These are phyloP conservation scores for Sugiyamaella japonica DNA, from an alignment of 1,139 yeast species.

Conservation along the genomic window DNA sequence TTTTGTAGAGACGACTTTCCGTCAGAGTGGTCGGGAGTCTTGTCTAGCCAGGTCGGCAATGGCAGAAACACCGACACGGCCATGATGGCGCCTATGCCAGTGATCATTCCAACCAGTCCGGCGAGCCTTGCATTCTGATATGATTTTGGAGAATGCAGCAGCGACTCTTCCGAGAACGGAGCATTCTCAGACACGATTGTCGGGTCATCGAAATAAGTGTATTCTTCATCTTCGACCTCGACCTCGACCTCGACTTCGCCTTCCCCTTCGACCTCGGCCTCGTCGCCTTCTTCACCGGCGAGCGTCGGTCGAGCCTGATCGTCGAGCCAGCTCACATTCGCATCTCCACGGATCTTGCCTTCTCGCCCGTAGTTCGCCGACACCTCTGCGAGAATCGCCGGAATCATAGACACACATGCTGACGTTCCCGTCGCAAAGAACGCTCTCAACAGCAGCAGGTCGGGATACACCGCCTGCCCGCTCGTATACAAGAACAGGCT, in stretches of 20 bases:
- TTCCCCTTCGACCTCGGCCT: conserved; percentile 13
- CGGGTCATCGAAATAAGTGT: conserved; percentile 14
- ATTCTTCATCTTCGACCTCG: conserved; percentile 7
- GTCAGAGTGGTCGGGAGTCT: conserved; percentile 40
- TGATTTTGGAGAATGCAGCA: conserved; percentile 19
- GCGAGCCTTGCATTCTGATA: conserved; percentile 54
- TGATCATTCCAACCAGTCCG: conserved; percentile 59
- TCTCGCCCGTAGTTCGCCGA: conserved; percentile 36
- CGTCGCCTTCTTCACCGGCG: conserved; percentile 13
- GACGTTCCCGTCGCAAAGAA: conserved; percentile 64
- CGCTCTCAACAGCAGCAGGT: conserved; percentile 52
- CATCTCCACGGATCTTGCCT: conserved; percentile 14
- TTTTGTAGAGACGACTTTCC: conserved; percentile 46
- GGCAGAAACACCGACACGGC: conserved; percentile 71
- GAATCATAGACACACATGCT: conserved; percentile 48
- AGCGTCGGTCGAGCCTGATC: background rate
- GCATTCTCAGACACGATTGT: conserved; percentile 16
- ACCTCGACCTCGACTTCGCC: conserved; percentile 5
- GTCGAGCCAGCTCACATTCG: conserved; percentile 2
- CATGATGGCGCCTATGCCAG: conserved; percentile 65
- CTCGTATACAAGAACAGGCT: conserved; percentile 54
- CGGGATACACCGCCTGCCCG: conserved; percentile 49
- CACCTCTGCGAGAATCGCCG: conserved; percentile 56
- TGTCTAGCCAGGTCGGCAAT: conserved; percentile 60
- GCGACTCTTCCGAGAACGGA: conserved; percentile 16